Conservation (phyloP, 129 eudicot genomes). For the Chrysanthemum seticuspe region DNA sequence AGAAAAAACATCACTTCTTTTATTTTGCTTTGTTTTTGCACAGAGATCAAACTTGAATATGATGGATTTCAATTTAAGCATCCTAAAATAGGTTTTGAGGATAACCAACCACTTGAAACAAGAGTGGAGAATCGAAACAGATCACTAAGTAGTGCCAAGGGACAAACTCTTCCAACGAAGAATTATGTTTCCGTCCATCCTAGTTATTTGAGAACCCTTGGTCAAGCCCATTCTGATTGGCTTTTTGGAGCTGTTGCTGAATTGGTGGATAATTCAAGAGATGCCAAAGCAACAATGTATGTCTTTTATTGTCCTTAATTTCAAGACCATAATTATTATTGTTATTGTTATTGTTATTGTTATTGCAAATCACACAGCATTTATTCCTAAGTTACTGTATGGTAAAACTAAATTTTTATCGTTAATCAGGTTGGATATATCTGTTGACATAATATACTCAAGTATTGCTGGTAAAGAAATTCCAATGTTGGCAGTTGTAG, state of each 20-base stretch:
- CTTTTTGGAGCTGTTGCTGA: constrained; percentile 78
- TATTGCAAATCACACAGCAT: background rate
- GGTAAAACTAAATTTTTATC: background rate
- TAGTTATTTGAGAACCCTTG: constrained; percentile 63
- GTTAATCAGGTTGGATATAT: constrained; percentile 28
- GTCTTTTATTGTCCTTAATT: background rate
- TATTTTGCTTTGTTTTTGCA: background rate
- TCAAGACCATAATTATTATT: background rate
- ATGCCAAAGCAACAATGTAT: constrained; percentile 62
- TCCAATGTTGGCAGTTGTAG: constrained; percentile 69
- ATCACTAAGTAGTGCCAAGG: constrained; percentile 11
- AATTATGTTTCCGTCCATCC: constrained; percentile 48
- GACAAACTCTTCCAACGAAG: constrained; percentile 14
- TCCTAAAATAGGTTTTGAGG: background rate
- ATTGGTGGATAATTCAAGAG: constrained; percentile 67
- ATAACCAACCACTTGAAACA: background rate
- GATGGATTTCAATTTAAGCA: background rate
- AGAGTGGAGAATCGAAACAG: constrained; percentile 17
- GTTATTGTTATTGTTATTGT: background rate
- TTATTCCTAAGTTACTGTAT: background rate
- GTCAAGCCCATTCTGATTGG: constrained; percentile 75
- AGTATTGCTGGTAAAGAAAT: constrained; percentile 43
- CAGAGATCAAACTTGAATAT: background rate
- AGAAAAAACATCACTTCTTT: background rate
- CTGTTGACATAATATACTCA: constrained; percentile 43